Base-by-base conservation (phyloP, 2,329 filamentous ascomycete species). In the Lachnellula willkommii region DNA sequence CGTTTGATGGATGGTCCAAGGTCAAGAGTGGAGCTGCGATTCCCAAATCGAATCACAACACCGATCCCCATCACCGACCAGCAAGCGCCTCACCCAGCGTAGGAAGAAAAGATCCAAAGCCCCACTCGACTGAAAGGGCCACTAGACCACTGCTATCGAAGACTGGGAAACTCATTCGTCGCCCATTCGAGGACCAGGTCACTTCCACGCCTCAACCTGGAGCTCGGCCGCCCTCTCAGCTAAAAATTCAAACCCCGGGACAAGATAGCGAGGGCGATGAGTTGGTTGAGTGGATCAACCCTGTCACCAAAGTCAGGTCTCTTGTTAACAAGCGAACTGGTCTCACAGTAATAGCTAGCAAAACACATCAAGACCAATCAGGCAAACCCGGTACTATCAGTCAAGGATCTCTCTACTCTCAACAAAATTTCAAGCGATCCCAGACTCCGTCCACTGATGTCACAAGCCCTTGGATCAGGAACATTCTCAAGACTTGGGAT, bases 401-500 rank as follows among this genome's bases (percentile, higher is more conserved):
- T 22, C 32, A 43, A 37, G 20, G 42, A 3, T 40, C 35, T 39
- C 36, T 35, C 14, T 42, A 35, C 24, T 43, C 17, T 3, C 6
- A 26, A 9, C 35, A 28, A 47, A 50, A 35, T 22, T 20, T 24
- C 26, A 40, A 22, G 2, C 11, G 11, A 24, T 20, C 37, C 14
- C 17, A 6, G n/a, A 73, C 69, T 71, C 47, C 71, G 57, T 37
- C 17, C 42, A 53, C 49, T 7, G 50, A 59, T 11, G 52, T 64
- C 26, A 61, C 63, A 7, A 73, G 67, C 47, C 55, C 69, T 9
- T 90, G 87, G 87, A 72, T 91, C 2, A 74, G 77, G 8, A 72
- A 77, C 6, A 64, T 93, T 6, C 70, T 90, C 1, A 69, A 77
- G 37, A 76, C 75, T 8, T 95, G 90, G 89, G 72, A 87, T 8